A percentile compares a stretch with the other conserved stretches of the same genome.
These are phyloP conservation scores for Silene uniflora DNA, from an alignment of 148 eudicot species.

Conservation along the genomic window DNA sequence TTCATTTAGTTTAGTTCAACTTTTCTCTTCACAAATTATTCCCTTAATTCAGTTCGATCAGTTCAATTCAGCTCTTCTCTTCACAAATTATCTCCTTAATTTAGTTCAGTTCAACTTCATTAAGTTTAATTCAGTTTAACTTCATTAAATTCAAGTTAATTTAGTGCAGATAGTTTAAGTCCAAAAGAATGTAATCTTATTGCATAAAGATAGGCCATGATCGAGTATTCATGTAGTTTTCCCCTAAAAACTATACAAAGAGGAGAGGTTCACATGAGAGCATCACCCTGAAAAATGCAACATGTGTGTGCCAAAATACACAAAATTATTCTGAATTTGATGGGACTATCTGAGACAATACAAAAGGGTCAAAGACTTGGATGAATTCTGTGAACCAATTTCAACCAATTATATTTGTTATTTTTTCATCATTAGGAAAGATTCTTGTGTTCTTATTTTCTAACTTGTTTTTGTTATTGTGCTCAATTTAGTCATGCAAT, in stretches of 20 bases:
- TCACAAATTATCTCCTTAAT: too few relatives aligned
- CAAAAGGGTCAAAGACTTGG: not conserved
- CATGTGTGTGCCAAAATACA: not conserved
- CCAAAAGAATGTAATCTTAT: too few relatives aligned
- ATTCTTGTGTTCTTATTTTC: conserved; percentile 2
- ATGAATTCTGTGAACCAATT: not conserved
- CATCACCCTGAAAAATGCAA: conserved; percentile 8
- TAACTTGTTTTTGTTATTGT: conserved; percentile 12
- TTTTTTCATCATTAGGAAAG: conserved; percentile 13
- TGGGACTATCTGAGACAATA: conserved; percentile 9
- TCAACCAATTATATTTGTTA: not conserved
- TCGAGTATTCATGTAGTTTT: not conserved
- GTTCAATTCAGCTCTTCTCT: too few relatives aligned
- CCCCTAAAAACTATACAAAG: too few relatives aligned
- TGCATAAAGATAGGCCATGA: not conserved
- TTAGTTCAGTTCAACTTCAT: too few relatives aligned
- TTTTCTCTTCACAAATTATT: too few relatives aligned
- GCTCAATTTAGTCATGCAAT: conserved; percentile 19
- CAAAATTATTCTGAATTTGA: conserved; percentile 12
- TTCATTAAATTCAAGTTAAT: too few relatives aligned
- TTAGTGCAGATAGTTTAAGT: too few relatives aligned
- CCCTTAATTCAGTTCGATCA: too few relatives aligned
- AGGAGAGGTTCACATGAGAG: conserved; percentile 11
- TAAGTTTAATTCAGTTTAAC: too few relatives aligned
- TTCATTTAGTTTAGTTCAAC: too few relatives aligned